Percentiles rank a stretch among this genome's conserved stretches.
phyloP scores from a whole-genome alignment of 768 basidiomycete species.

The Leucocoprinus birnbaumii region DNA sequence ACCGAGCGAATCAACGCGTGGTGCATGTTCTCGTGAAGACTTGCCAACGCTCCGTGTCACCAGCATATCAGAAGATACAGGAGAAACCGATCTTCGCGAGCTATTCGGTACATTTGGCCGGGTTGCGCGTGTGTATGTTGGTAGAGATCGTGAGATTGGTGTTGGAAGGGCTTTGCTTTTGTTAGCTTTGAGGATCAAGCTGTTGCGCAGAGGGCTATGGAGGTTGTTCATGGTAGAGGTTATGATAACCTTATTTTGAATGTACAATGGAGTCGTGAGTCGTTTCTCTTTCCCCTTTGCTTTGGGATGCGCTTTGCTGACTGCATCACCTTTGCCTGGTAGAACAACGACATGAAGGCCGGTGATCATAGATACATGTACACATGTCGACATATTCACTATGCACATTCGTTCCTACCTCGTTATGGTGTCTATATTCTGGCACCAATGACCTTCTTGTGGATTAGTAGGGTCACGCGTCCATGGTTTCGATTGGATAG shows the following conservation, averaged over 20 bases:
- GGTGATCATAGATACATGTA: conserved; percentile 23
- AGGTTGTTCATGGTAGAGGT: conserved; percentile 87
- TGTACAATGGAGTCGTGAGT: conserved; percentile 63
- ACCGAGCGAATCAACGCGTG: conserved; percentile 77
- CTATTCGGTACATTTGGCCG: conserved; percentile 86
- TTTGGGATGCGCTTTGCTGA: background rate
- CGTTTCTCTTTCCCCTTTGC: conserved; percentile 15
- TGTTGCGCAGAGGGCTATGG: conserved; percentile 83
- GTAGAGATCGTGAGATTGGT: conserved; percentile 91
- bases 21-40: conserved; percentile 74
- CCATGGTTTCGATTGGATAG: too few relatives aligned
- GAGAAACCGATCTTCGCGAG: conserved; percentile 91
- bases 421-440: background rate
- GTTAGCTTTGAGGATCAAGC: conserved; percentile 88
- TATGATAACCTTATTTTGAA: conserved; percentile 88
- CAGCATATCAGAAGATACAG: conserved; percentile 93
- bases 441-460: too few relatives aligned
- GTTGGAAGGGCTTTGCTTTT: conserved; percentile 95
- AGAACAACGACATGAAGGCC: conserved; percentile 35
- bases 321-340: background rate
- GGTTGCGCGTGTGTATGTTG: conserved; percentile 89
- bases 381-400: too few relatives aligned
- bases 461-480: too few relatives aligned
- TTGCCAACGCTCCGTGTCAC: conserved; percentile 96
- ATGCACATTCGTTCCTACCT: conserved; percentile 11